Evolutionary conservation across 176 grass and related monocot species (phyloP).

Genomic region (Carex myosuroides): DNA sequence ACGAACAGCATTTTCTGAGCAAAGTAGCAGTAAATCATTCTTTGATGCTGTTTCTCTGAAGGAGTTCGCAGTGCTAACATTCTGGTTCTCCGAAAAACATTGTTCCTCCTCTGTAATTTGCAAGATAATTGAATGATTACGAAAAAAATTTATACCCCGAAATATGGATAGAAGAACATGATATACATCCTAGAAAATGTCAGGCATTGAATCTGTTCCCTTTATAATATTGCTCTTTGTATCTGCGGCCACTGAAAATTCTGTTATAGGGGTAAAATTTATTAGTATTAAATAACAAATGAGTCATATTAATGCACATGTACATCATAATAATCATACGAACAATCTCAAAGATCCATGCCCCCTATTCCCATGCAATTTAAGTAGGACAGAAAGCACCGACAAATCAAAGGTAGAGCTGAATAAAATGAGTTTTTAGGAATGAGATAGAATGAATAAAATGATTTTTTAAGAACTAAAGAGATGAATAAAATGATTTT

Average conservation of each 20-base stretch:
- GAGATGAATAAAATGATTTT: too few relatives aligned
- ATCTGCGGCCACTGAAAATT: background rate
- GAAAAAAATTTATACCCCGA: background rate
- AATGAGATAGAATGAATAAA: too few relatives aligned
- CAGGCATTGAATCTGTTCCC: background rate
- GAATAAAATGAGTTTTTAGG: too few relatives aligned
- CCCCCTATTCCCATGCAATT: background rate
- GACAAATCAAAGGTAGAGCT: background rate
- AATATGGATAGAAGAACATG: background rate
- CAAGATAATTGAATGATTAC: background rate
- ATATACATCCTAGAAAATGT: background rate
- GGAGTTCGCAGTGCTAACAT: slow-evolving; percentile 13
- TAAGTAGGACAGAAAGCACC: background rate
- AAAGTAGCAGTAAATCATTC: slow-evolving; percentile 63
- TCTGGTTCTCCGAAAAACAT: background rate
- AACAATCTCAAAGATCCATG: background rate
- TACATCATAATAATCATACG: background rate
- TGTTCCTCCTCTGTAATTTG: slow-evolving; percentile 6
- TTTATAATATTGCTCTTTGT: background rate
- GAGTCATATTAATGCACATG: background rate
- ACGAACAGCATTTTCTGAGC: slow-evolving; percentile 81
- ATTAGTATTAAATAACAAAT: background rate
- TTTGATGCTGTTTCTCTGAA: slow-evolving; percentile 30
- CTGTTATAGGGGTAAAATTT: background rate
- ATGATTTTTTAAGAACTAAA: too few relatives aligned